A percentile compares a stretch with the other conserved stretches of the same genome.
phyloP scores from a whole-genome alignment of 116 monocot genomes.

The Iris pallida region DNA sequence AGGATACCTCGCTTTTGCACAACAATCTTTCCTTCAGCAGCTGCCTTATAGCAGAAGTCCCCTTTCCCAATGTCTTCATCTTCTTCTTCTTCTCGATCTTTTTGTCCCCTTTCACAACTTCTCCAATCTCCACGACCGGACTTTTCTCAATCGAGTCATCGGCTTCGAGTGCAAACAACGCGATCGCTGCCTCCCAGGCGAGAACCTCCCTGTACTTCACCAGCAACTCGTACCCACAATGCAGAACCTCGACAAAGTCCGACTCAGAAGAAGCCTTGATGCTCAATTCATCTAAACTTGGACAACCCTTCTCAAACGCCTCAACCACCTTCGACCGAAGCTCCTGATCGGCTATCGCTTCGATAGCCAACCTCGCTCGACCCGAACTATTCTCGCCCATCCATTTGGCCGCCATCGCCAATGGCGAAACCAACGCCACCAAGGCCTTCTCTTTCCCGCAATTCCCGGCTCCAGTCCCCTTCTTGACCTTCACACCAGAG shows the following conservation, averaged over 20 bases:
- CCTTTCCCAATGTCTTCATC: conserved; percentile 77
- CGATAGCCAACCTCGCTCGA: conserved; percentile 31
- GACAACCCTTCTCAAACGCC: conserved; percentile 28
- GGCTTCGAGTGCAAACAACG: conserved; percentile 60
- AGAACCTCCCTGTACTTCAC: conserved; percentile 54
- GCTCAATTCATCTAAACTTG: conserved; percentile 31
- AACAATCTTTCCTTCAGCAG: conserved; percentile 34
- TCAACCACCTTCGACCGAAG: conserved; percentile 17
- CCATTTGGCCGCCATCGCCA: conserved; percentile 34
- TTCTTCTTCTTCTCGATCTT: conserved; percentile 68
- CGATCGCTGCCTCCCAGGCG: conserved; percentile 78
- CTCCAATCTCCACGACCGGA: conserved; percentile 31
- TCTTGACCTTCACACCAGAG: conserved; percentile 42
- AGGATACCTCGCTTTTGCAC: conserved; percentile 6
- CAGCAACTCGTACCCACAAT: conserved; percentile 36
- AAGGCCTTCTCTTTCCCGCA: conserved; percentile 47
- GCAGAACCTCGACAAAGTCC: conserved; percentile 33
- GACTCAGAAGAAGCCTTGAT: conserved; percentile 22
- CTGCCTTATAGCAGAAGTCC: conserved; percentile 63
- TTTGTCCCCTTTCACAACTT: conserved; percentile 50
- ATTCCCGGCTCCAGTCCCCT: conserved; percentile 19
- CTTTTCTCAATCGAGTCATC: conserved; percentile 64
- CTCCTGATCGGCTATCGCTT: conserved; percentile 25
- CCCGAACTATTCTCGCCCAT: conserved; percentile 50
- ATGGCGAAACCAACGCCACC: conserved; percentile 21